These are phyloP conservation scores for Trichoderma aggressivum DNA, from an alignment of 2,329 filamentous ascomycete species.

Conservation along the genomic window DNA sequence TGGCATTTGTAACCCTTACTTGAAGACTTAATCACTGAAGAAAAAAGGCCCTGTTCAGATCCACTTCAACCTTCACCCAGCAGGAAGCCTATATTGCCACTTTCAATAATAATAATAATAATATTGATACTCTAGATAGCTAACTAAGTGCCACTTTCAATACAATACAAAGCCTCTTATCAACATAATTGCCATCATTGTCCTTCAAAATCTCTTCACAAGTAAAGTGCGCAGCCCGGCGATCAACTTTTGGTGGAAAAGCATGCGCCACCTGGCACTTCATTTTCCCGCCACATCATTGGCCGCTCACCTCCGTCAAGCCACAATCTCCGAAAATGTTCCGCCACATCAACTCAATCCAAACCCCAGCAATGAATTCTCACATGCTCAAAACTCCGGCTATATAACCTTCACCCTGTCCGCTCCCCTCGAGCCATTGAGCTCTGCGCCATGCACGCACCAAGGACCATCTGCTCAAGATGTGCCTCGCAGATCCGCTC, in stretches of 20 bases:
- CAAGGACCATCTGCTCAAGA: slow-evolving; percentile 35
- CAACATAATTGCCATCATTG: no score
- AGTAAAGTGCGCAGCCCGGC: neutral
- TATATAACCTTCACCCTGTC: neutral
- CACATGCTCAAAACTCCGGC: neutral
- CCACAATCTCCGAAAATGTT: slow-evolving; percentile 8
- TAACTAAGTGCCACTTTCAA: no score
- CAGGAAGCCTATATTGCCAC: neutral
- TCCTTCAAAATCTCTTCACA: neutral
- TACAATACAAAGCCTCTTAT: neutral
- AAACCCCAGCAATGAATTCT: neutral
- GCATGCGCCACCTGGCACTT: neutral
- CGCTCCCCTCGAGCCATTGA: neutral
- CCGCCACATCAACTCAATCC: neutral
- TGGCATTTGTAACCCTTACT: no score
- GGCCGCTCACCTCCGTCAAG: slow-evolving; percentile 18
- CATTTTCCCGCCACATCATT: neutral
- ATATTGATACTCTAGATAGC: no score
- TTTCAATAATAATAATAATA: no score
- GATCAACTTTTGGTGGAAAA: neutral
- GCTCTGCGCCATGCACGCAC: slow-evolving; percentile 32
- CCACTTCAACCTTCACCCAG: neutral
- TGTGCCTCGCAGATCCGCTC: slow-evolving; percentile 32
- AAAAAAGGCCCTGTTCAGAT: neutral
- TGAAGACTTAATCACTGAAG: no score